Evolutionary conservation across 768 basidiomycete species (phyloP).

Genomic region (Hygrocybe coccinea): DNA sequence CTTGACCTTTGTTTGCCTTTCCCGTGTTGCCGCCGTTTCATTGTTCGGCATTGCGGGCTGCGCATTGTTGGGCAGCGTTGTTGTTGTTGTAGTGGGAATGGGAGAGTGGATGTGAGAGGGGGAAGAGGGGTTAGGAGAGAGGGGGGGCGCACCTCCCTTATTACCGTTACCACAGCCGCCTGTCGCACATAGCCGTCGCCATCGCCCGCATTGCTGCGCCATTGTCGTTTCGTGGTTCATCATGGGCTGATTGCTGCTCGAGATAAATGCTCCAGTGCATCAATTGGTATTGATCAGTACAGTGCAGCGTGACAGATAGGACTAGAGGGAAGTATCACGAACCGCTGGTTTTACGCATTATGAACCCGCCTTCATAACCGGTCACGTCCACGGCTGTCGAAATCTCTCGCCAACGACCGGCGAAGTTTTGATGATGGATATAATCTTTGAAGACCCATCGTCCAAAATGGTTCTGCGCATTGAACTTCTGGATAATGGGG

Average conservation of each 20-base stretch:
- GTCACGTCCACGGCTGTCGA: constrained; percentile 33
- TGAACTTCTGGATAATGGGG: constrained; percentile 28
- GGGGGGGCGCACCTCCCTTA: too few relatives aligned
- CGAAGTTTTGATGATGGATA: constrained; percentile 44
- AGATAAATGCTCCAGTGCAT: neutral
- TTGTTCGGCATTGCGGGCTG: too few relatives aligned
- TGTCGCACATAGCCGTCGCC: too few relatives aligned
- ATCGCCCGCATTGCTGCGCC: too few relatives aligned
- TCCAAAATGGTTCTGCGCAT: constrained; percentile 29
- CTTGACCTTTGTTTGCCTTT: too few relatives aligned
- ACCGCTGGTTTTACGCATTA: constrained; percentile 31
- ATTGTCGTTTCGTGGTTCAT: too few relatives aligned
- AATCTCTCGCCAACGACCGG: constrained; percentile 53
- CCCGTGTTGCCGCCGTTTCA: too few relatives aligned
- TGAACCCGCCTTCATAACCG: constrained; percentile 51
- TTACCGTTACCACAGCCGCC: too few relatives aligned
- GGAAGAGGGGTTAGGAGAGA: too few relatives aligned
- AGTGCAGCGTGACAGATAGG: neutral
- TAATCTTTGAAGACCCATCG: constrained; percentile 53
- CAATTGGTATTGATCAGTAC: neutral
- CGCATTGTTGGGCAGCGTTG: too few relatives aligned
- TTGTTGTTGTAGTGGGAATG: too few relatives aligned
- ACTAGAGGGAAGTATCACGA: neutral
- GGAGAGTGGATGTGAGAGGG: too few relatives aligned
- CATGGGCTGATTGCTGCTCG: neutral